A percentile compares a stretch with the other conserved stretches of the same genome.
Conservation (phyloP, 2,329 filamentous ascomycete genomes). For the Calonectria ilicicola region DNA sequence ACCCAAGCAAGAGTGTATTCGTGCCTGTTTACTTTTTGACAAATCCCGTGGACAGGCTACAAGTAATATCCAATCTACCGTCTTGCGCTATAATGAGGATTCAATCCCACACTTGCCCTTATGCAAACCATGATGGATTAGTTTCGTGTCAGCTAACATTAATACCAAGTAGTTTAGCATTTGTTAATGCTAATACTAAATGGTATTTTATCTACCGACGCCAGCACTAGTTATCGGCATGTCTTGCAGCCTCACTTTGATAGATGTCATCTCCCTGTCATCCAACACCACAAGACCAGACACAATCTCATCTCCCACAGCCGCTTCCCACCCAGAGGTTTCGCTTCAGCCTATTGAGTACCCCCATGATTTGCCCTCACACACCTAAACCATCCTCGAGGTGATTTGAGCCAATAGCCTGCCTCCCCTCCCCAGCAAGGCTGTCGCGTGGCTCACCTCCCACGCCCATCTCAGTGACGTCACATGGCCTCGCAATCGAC, state of each 20-base stretch:
- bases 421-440: neutral
- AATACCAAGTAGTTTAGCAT: too few relatives aligned
- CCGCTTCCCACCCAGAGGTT: neutral
- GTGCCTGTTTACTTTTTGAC: neutral
- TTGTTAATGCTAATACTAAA: too few relatives aligned
- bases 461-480: slow-evolving; percentile 34
- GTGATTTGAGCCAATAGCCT: neutral
- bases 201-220: too few relatives aligned
- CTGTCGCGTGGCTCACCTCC: slow-evolving; percentile 34
- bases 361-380: neutral
- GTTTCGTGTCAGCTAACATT: too few relatives aligned
- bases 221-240: too few relatives aligned
- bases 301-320: neutral
- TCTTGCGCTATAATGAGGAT: too few relatives aligned
- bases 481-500: slow-evolving; percentile 36
- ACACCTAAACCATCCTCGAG: neutral
- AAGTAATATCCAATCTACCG: too few relatives aligned
- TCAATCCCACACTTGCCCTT: too few relatives aligned
- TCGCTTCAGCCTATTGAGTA: neutral
- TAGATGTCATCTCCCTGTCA: neutral
- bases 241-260: too few relatives aligned
- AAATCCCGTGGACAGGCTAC: neutral
- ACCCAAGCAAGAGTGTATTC: neutral
- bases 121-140: too few relatives aligned
- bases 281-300: neutral